A percentile compares a stretch with the other conserved stretches of the same genome.
Evolutionary conservation across 2,329 filamentous ascomycete genomes (phyloP).

Genomic region (Botrytis medusae): DNA sequence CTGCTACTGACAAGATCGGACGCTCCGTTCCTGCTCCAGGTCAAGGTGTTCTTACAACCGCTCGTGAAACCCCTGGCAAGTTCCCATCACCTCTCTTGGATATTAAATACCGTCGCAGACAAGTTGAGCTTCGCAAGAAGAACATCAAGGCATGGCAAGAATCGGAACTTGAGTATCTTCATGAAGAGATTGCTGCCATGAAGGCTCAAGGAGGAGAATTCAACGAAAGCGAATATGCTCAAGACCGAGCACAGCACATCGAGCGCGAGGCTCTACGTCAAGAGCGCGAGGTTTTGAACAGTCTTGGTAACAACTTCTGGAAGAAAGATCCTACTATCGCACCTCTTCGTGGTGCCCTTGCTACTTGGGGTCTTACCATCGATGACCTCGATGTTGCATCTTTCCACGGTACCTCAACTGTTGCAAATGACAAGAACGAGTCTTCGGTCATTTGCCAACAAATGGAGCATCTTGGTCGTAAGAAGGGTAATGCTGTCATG

Average conservation of each 20-base stretch:
- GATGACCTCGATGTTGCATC: slow-evolving; percentile 94
- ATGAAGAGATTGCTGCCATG: slow-evolving; percentile 90
- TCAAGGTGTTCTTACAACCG: slow-evolving; percentile 93
- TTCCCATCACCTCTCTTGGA: slow-evolving; percentile 95
- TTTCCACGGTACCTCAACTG: slow-evolving; percentile 98
- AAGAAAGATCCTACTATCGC: slow-evolving; percentile 92
- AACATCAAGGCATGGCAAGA: slow-evolving; percentile 98
- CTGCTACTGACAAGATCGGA: slow-evolving; percentile 98
- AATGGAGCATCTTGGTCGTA: slow-evolving; percentile 88
- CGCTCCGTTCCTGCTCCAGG: slow-evolving; percentile 95
- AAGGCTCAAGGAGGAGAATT: slow-evolving; percentile 75
- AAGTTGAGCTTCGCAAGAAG: slow-evolving; percentile 89
- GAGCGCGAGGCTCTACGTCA: slow-evolving; percentile 84
- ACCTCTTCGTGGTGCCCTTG: slow-evolving; percentile 90
- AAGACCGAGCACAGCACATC: slow-evolving; percentile 83
- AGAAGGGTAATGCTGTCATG: slow-evolving; percentile 92
- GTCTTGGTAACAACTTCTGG: slow-evolving; percentile 98
- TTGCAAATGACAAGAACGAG: slow-evolving; percentile 99
- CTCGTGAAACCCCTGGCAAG: slow-evolving; percentile 84
- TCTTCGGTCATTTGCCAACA: slow-evolving; percentile 97
- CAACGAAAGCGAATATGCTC: slow-evolving; percentile 79
- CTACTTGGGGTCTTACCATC: slow-evolving; percentile 96
- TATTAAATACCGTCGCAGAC: slow-evolving; percentile 94
- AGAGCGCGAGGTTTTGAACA: slow-evolving; percentile 88
- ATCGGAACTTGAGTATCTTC: slow-evolving; percentile 86